A percentile compares a stretch with the other conserved stretches of the same genome.
Conservation (phyloP, 768 basidiomycete species). For the Mycena venus region DNA sequence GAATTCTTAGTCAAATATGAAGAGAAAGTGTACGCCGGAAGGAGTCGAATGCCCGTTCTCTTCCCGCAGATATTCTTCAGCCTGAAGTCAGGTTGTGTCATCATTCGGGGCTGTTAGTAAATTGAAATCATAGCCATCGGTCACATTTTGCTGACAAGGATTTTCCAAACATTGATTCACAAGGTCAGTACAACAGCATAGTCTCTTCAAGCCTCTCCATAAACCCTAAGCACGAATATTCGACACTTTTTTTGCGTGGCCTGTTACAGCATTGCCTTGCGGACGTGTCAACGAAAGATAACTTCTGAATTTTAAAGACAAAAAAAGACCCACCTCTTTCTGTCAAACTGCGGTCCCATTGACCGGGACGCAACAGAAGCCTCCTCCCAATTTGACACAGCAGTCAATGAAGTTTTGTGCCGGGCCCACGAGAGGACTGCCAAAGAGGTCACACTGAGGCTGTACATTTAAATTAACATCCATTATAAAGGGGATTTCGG, state of each 20-base stretch:
- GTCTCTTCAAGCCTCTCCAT: slow-evolving; percentile 9
- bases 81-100: no score
- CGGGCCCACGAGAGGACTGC: slow-evolving; percentile 8
- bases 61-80: no score
- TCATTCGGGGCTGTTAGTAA: not conserved
- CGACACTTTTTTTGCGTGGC: not conserved
- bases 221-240: slow-evolving; percentile 9
- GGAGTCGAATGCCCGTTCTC: no score
- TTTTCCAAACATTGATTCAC: slow-evolving; percentile 5
- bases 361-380: slow-evolving; percentile 1
- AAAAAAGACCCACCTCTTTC: slow-evolving; percentile 1
- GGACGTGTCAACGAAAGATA: slow-evolving; percentile 2
- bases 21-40: no score
- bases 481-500: slow-evolving; percentile 3
- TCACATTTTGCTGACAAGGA: not conserved
- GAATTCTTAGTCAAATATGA: no score
- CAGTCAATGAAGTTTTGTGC: slow-evolving; percentile 15
- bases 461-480: not conserved
- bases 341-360: not conserved
- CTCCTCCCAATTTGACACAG: not conserved
- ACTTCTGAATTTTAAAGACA: slow-evolving; percentile 1
- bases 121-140: not conserved
- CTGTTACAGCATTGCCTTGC: not conserved
- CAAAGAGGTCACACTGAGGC: slow-evolving; percentile 7
- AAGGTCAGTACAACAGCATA: not conserved